A percentile compares a stretch with the other conserved stretches of the same genome.
phyloP scores from a whole-genome alignment of 192 early-diverging fungal genomes.

The Coemansia sp. region DNA sequence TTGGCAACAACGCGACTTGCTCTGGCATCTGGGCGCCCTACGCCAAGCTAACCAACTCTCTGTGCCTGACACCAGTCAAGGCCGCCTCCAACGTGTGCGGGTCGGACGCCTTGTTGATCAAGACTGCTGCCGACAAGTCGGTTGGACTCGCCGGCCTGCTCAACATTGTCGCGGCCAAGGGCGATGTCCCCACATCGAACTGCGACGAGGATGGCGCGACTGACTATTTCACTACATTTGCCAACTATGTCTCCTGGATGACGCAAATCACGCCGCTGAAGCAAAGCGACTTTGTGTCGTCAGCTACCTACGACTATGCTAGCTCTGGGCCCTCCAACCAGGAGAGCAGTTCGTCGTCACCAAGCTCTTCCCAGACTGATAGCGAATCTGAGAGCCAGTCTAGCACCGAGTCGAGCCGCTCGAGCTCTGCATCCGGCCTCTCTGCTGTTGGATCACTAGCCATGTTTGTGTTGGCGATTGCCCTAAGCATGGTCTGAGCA shows the following conservation, averaged over 20 bases:
- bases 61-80: slow-evolving; percentile 40
- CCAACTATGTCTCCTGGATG: slow-evolving; percentile 50
- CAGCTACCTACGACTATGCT: slow-evolving; percentile 26
- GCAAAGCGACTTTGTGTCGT: slow-evolving; percentile 36
- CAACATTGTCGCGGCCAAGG: slow-evolving; percentile 40
- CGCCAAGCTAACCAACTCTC: slow-evolving; percentile 44
- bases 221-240: slow-evolving; percentile 50
- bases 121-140: slow-evolving; percentile 22
- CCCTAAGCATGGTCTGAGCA: not conserved
- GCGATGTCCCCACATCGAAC: slow-evolving; percentile 24
- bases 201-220: slow-evolving; percentile 22
- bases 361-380: slow-evolving; percentile 7
- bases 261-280: slow-evolving; percentile 46
- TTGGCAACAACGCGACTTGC: slow-evolving; percentile 37
- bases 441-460: slow-evolving; percentile 9
- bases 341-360: slow-evolving; percentile 2
- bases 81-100: slow-evolving; percentile 38
- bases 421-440: not conserved
- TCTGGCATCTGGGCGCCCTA: slow-evolving; percentile 42
- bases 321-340: not conserved
- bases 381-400: slow-evolving; percentile 7
- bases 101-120: slow-evolving; percentile 40
- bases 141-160: slow-evolving; percentile 46
- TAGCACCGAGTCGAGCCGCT: slow-evolving; percentile 9
- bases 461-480: slow-evolving; percentile 5